Base-by-base conservation (phyloP, 2,329 filamentous ascomycete genomes). In the Fusarium musae region DNA sequence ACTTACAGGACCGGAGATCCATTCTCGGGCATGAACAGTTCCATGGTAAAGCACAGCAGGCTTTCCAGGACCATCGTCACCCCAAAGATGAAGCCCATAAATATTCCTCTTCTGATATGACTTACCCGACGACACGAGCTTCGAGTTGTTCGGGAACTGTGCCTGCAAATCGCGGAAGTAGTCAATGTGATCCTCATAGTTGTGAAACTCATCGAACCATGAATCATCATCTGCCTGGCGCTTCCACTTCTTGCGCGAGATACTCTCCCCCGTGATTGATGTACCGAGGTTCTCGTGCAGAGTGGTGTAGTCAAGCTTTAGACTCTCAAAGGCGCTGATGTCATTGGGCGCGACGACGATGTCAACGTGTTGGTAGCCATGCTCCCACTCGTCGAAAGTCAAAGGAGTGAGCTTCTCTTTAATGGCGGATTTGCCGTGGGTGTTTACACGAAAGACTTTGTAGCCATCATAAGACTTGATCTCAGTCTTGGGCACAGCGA, bases 21-120 rank as follows among this genome's bases (percentile, higher is more conserved):
- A 89, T 79, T 89, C 87, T 39, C 87, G 81, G 13, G 87, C 85
- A 75, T 89, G 87, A 2, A 87, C 85, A 49, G 85, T 88, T 26
- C 85, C 84, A 66, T 89, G 87, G 69, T 84, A 84, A 26, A 88
- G 80, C 34, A 87, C 79, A 23, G 84, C 87, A 30, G 85, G 85
- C 76, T 86, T 87, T 28, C 84, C 84, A n/a, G 80, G 82, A 2
- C 82, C 82, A 16, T 76, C 78, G 4, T 78, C 77, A 12, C 86
- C 87, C 78, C 82, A 88, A 32, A 88, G 79, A 69, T 88, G 86
- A 52, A 88, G 72, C 1, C 90, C 92, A 21, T 88, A 87, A 54
- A 94, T 93, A 62, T 81, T 77, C 34, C 85, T 79, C 15, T 85
- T 85, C 73, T 86, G 78, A 44, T 82, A 82, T 2, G 85, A 87